Evolutionary conservation across 2,329 filamentous ascomycete genomes (phyloP).

Genomic region (Pyricularia grisea): DNA sequence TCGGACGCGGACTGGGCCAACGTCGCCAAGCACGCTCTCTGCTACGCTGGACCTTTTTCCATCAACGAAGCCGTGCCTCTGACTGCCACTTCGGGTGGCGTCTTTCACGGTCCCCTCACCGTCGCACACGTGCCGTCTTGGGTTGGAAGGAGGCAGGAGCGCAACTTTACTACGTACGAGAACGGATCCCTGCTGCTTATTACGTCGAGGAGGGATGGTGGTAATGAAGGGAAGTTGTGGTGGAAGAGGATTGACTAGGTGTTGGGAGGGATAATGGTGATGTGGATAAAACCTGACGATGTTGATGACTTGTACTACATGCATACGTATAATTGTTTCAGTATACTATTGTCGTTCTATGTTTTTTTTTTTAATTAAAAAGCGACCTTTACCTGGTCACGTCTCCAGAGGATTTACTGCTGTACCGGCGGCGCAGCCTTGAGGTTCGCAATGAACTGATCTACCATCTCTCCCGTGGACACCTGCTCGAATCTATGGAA

Average conservation of each 20-base stretch:
- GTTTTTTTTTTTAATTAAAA: no score
- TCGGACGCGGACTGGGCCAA: slow-evolving; percentile 18
- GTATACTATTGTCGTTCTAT: neutral
- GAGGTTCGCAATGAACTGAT: neutral
- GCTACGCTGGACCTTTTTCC: slow-evolving; percentile 16
- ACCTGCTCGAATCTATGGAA: neutral
- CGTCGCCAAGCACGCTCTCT: slow-evolving; percentile 16
- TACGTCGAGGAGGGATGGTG: neutral
- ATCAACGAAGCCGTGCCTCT: slow-evolving; percentile 15
- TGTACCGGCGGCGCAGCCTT: neutral
- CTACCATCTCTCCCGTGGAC: neutral
- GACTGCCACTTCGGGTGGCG: slow-evolving; percentile 11
- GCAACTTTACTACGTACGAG: slow-evolving; percentile 14
- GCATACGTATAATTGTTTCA: neutral
- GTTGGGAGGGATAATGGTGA: no score
- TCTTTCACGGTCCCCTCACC: slow-evolving; percentile 17
- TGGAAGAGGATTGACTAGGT: slow-evolving; percentile 2
- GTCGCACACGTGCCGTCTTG: slow-evolving; percentile 17
- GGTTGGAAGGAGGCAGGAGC: slow-evolving; percentile 12
- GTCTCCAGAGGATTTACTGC: neutral
- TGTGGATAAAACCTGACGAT: neutral
- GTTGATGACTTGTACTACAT: neutral
- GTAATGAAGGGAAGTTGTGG: neutral
- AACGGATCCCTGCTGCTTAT: slow-evolving; percentile 5
- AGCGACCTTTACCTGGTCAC: neutral